Base-by-base conservation (phyloP, 305 asterid species). In the Fraxinus sp. region DNA sequence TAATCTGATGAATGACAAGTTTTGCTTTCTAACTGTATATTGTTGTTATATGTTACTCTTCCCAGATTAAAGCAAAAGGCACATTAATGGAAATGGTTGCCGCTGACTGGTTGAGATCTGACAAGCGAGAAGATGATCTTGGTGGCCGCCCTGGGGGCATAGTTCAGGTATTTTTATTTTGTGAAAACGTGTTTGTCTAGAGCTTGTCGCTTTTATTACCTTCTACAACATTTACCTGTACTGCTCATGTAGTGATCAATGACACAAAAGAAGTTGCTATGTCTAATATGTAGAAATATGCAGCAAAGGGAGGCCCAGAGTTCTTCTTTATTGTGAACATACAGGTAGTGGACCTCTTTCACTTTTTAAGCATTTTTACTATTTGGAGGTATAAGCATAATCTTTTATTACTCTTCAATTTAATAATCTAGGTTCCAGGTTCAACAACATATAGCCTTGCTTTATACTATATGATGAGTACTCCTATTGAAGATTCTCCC, bases 41-140 rank as follows among this genome's bases (percentile, higher is more conserved):
- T 86, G 73, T 52, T 32, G 73, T 78, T 73, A 39, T 14, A 72
- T 80, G 64, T 81, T 49, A 79, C 80, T 87, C 80, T 80, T 81
- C 73, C 79, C 91, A 96, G 98, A 93, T 91, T 83, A 96, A 91
- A 88, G 93, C 98, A 84, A 93, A 92, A 84, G 95, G 97, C 81
- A 90, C 97, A 7, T 90, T 93, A 89, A 96, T 96, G 99, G 96
- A 96, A 88, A 93, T 96, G 98, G 97, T 96, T 76, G 99, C 95
- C 74, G 99, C 99, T 57, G 99, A 94, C 83, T 96, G 99, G 99
- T 87, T 94, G 92, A 90, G 89, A 86, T 96, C 98, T 87, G 98
- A 96, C 89, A 96, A 94, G 89, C 90, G 98, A 83, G 98, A 96
- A 92, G 98, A 94, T 86, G 98, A 96, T 92, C 97, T 94, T 82